phyloP scores from a whole-genome alignment of 2,329 filamentous ascomycete species.

The Penicillium sp. region DNA sequence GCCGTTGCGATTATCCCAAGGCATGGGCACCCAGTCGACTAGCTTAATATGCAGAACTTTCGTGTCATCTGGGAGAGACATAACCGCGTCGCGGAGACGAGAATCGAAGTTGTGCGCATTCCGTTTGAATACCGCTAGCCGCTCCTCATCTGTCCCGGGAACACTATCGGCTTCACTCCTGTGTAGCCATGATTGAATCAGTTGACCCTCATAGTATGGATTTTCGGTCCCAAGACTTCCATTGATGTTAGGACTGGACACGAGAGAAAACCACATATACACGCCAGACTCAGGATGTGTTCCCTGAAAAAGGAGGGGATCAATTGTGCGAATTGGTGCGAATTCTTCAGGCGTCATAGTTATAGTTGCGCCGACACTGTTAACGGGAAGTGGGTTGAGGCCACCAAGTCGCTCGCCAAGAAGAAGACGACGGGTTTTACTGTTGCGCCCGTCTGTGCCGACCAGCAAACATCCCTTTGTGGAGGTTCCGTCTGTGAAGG shows the following conservation, averaged over 20 bases:
- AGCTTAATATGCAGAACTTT: not conserved
- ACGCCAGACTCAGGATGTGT: not conserved
- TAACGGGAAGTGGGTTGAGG: not conserved
- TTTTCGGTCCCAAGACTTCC: not conserved
- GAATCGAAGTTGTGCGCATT: not conserved
- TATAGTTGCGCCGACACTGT: not conserved
- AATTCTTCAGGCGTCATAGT: not conserved
- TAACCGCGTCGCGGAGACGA: not conserved
- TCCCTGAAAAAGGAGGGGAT: not conserved
- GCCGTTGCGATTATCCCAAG: not conserved
- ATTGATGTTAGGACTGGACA: not conserved
- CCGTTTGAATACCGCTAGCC: not conserved
- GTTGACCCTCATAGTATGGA: not conserved
- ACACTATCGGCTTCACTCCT: not conserved
- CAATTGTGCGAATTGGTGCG: not conserved
- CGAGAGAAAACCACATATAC: not conserved
- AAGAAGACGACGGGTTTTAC: not conserved
- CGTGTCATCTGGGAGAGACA: not conserved
- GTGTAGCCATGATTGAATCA: not conserved
- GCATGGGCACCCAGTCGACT: not conserved
- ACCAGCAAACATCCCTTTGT: not conserved
- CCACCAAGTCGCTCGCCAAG: not conserved
- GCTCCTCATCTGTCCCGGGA: not conserved
- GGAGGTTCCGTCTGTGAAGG: not conserved
- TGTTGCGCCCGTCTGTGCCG: not conserved